Conservation (phyloP, 345 rosid genomes). For the Microthlaspi erraticum region DNA sequence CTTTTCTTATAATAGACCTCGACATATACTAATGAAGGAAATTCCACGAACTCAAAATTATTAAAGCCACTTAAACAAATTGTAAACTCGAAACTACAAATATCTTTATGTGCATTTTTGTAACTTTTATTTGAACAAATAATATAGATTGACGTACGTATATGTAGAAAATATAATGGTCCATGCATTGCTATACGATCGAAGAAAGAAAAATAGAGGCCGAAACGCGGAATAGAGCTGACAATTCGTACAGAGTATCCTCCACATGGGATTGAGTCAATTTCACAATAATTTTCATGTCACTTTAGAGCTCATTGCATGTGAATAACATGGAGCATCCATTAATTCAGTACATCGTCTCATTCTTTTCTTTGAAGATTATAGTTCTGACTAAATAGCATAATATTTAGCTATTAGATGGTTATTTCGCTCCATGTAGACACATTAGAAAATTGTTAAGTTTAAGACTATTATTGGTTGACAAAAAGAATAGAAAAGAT, state of each 20-base stretch:
- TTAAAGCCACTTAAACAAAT: not conserved
- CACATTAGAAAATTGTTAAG: too few relatives aligned
- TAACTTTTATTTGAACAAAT: not conserved
- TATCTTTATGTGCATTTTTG: conserved; percentile 2
- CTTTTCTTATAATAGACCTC: conserved; percentile 19
- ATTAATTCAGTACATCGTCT: not conserved
- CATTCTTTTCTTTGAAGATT: not conserved
- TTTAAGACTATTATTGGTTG: too few relatives aligned
- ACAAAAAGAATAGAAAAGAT: too few relatives aligned
- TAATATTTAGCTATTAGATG: not conserved
- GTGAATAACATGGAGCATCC: conserved; percentile 8
- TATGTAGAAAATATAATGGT: conserved; percentile 22
- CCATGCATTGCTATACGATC: conserved; percentile 3
- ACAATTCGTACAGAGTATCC: conserved; percentile 32
- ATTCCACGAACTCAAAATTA: not conserved
- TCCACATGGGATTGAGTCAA: conserved; percentile 43
- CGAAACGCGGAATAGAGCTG: conserved; percentile 41
- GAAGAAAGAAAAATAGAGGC: conserved; percentile 19
- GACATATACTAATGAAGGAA: conserved; percentile 5
- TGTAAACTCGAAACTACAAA: not conserved
- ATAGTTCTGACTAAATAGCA: not conserved
- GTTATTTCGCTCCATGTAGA: not conserved
- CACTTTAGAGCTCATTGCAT: conserved; percentile 21
- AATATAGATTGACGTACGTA: conserved; percentile 6
- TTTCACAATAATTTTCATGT: conserved; percentile 27